These are phyloP conservation scores for Podaxis sp. DNA, from an alignment of 768 basidiomycete species.

Conservation along the genomic window DNA sequence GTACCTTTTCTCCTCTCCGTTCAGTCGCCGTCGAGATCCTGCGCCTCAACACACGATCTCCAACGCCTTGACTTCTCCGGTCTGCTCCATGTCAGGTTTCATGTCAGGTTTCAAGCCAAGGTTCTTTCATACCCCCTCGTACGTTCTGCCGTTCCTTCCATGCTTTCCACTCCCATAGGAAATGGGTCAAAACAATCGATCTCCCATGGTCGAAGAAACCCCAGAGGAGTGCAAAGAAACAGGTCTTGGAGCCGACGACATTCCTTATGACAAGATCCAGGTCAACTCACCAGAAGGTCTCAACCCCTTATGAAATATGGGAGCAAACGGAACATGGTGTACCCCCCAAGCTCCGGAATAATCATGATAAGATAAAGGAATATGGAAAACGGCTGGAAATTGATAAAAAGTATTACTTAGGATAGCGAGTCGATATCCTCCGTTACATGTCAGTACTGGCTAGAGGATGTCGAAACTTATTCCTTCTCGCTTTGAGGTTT, in stretches of 20 bases:
- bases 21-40: slow-evolving; percentile 2
- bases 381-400: no score
- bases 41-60: background rate
- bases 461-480: no score
- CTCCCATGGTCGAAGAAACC: background rate
- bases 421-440: no score
- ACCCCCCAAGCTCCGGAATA: no score
- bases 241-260: slow-evolving; percentile 1
- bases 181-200: background rate
- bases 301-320: background rate
- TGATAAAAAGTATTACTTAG: no score
- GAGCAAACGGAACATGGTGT: no score
- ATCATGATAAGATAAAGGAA: no score
- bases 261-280: slow-evolving; percentile 7
- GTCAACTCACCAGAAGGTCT: background rate
- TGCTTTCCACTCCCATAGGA: background rate
- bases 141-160: background rate
- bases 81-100: background rate
- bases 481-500: no score
- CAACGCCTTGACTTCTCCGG: background rate
- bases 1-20: slow-evolving; percentile 6
- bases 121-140: background rate
- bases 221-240: slow-evolving; percentile 1
- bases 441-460: no score
- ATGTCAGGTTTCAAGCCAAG: background rate